These are phyloP conservation scores for Lasiodiplodia hormozganensis DNA, from an alignment of 2,329 filamentous ascomycete genomes.

Conservation along the genomic window DNA sequence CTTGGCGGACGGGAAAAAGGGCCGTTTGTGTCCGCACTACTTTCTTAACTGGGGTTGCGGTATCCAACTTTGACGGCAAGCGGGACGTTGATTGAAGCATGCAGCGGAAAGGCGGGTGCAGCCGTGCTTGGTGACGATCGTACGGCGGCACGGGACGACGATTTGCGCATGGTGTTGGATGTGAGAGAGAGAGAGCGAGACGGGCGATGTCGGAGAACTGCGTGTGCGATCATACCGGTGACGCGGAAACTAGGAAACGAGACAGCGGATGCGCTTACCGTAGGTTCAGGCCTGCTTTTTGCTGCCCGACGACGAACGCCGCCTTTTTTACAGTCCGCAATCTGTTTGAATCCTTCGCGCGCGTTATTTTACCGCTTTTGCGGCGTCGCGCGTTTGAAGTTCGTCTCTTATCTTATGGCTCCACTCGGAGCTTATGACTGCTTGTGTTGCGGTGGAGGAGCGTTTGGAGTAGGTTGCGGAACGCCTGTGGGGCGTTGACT, in stretches of 20 bases:
- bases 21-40: not conserved
- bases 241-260: not conserved
- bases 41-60: not conserved
- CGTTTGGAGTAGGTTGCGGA: not conserved
- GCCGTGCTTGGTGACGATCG: not conserved
- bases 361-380: not conserved
- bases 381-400: not conserved
- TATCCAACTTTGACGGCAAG: not conserved
- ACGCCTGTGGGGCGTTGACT: not conserved
- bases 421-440: not conserved
- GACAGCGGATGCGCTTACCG: not conserved
- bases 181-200: too few relatives aligned
- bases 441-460: not conserved
- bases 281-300: not conserved
- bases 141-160: not conserved
- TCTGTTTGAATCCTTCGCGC: not conserved
- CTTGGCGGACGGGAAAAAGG: constrained; percentile 3
- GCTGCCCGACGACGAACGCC: not conserved
- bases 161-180: too few relatives aligned
- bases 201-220: not conserved
- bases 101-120: not conserved
- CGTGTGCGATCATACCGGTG: not conserved
- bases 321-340: not conserved
- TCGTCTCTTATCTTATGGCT: not conserved
- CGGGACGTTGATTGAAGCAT: not conserved